phyloP scores from a whole-genome alignment of 2,329 filamentous ascomycete species.

The Myotisia sp. region DNA sequence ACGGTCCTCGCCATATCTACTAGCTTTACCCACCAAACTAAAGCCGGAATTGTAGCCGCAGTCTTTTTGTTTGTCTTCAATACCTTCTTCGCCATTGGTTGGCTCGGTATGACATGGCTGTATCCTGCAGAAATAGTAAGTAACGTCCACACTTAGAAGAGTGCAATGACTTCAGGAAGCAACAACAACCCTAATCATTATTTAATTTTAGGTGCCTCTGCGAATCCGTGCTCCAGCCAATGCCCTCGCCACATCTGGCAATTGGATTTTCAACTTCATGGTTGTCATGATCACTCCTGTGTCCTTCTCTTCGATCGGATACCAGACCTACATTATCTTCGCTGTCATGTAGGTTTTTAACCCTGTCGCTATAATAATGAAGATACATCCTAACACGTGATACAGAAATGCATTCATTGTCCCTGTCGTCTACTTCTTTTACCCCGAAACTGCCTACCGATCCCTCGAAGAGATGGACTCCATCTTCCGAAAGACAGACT shows the following conservation, averaged over 20 bases:
- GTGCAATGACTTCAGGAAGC: too few relatives aligned
- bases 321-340: constrained; percentile 44
- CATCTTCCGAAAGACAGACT: constrained; percentile 45
- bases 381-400: constrained; percentile 7
- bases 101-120: constrained; percentile 49
- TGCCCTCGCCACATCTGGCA: constrained; percentile 47
- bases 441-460: constrained; percentile 45
- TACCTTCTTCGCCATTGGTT: constrained; percentile 46
- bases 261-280: constrained; percentile 50
- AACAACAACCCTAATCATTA: background rate
- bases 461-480: constrained; percentile 56
- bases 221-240: constrained; percentile 43
- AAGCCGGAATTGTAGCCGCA: constrained; percentile 30
- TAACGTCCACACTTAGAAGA: background rate
- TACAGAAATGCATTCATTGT: constrained; percentile 40
- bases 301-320: constrained; percentile 42
- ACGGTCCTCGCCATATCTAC: constrained; percentile 38
- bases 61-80: constrained; percentile 50
- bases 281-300: constrained; percentile 54
- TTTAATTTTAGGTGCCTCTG: constrained; percentile 17
- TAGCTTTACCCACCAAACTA: constrained; percentile 23
- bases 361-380: background rate
- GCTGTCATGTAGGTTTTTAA: constrained; percentile 35
- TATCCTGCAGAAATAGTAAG: constrained; percentile 48
- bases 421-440: constrained; percentile 46